Conservation (phyloP, 169 alveolate genomes). For the Plasmodium reichenowi region DNA sequence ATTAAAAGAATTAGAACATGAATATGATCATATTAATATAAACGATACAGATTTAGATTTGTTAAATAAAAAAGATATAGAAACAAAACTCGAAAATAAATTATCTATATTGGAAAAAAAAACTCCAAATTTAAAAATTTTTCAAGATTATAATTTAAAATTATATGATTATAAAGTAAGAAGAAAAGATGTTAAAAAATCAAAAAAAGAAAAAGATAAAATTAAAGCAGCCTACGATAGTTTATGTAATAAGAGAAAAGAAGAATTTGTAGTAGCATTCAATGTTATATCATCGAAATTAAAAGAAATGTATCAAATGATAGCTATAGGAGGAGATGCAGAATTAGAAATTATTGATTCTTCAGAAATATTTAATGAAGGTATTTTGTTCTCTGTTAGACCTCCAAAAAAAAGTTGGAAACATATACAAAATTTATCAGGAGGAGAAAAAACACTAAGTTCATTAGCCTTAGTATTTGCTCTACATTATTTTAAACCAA, state of each 20-base stretch:
- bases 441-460: conserved; percentile 99
- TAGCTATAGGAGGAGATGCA: conserved; percentile 98
- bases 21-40: conserved; percentile 71
- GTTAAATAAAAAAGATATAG: conserved; percentile 80
- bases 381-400: conserved; percentile 96
- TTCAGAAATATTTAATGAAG: conserved; percentile 98
- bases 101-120: conserved; percentile 68
- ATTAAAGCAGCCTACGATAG: conserved; percentile 77
- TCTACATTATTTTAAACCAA: conserved; percentile 98
- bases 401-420: conserved; percentile 99
- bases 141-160: conserved; percentile 79
- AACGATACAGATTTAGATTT: conserved; percentile 76
- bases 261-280: conserved; percentile 89
- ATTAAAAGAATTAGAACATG: conserved; percentile 50
- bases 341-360: conserved; percentile 97
- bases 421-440: conserved; percentile 94
- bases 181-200: conserved; percentile 76
- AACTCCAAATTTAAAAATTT: conserved; percentile 76
- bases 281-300: conserved; percentile 88
- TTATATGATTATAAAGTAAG: conserved; percentile 79
- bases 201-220: conserved; percentile 78
- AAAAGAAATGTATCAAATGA: conserved; percentile 92
- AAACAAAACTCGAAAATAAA: conserved; percentile 80
- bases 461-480: conserved; percentile 98
- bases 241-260: conserved; percentile 81